Evolutionary conservation across 305 asterid species (phyloP), one percentile per base, ranked within the genome.

Genomic region (Plantago lanceolata): DNA sequence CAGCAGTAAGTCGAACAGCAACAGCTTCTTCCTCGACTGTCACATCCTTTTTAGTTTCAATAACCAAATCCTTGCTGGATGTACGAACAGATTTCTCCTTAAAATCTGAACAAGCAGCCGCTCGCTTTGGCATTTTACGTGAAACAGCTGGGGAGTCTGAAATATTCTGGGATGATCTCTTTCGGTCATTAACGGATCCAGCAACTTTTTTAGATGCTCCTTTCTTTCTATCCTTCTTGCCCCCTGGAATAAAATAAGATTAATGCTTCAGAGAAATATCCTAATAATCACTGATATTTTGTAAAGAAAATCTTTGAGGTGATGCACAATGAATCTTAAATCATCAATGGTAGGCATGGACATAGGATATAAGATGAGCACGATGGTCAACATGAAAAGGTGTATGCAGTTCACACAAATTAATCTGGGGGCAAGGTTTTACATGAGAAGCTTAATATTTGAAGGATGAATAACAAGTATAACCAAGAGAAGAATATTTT

Each of bases 111-210:
- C 96, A 87, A 51, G 98, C 93, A 73, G 96, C 97, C 63, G 87
- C 90, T 54, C 97, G 82, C 76, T 84, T 92, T 57, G 96, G 98
- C 91, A 74, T 84, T 77, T 84, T 92, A 35, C 88, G 75, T 17
- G 83, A 64, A 58, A 48, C 76, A 28, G 20, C 14, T 45, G 84
- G 68, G n/a, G n/a, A n/a, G 48, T 84, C 85, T 69, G 76, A 85
- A 43, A 6, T 62, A 31, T 31, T 64, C 67, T 74, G 79, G 40
- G 83, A 75, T 59, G 82, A 62, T 67, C 85, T 83, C 77, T 91
- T 91, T 55, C 61, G 74, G 56, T 72, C 85, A 75, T 71, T 56
- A 44, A 69, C 75, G 57, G 74, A 68, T 44, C 66, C 68, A 75
- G 68, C 68, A 44, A 81, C 76, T 50, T 70, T 73, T 75, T 58